A percentile compares a stretch with the other conserved stretches of the same genome.
Evolutionary conservation across 1,139 yeast genomes (phyloP).

Genomic region (Meyerozyma carpophila): DNA sequence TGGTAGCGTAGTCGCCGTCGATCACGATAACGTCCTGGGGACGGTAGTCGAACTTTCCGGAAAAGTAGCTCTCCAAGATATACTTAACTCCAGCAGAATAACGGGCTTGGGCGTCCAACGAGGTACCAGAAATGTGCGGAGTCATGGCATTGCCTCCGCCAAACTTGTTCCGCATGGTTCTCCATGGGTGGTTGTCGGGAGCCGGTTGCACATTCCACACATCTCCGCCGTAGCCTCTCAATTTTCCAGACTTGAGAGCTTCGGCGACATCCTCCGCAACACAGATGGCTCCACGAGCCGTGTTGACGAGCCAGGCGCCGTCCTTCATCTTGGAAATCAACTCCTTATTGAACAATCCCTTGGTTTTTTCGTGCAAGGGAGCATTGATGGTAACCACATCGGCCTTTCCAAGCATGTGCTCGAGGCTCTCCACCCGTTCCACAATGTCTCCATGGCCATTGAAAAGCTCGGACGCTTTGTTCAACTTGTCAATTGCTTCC

Average conservation of each 20-base stretch:
- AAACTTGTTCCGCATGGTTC: conserved; percentile 56
- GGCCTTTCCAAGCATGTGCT: conserved; percentile 62
- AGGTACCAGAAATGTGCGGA: conserved; percentile 77
- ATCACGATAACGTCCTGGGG: conserved; percentile 71
- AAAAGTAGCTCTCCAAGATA: conserved; percentile 59
- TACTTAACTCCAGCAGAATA: conserved; percentile 65
- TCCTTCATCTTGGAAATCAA: conserved; percentile 67
- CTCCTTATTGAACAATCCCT: conserved; percentile 63
- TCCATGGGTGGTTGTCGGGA: conserved; percentile 73
- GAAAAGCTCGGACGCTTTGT: conserved; percentile 32
- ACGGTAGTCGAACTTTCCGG: conserved; percentile 59
- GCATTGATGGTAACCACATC: conserved; percentile 76
- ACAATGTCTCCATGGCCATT: conserved; percentile 38
- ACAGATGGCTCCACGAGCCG: conserved; percentile 82
- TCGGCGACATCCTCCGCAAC: conserved; percentile 71
- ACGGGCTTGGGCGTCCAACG: conserved; percentile 73
- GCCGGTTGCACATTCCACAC: conserved; percentile 85
- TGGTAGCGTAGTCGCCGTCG: conserved; percentile 70
- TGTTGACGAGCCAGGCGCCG: conserved; percentile 75
- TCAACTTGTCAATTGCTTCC: conserved; percentile 50
- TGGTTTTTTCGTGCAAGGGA: conserved; percentile 69
- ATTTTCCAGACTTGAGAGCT: conserved; percentile 63
- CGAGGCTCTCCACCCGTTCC: conserved; percentile 57
- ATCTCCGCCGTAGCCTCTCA: conserved; percentile 80
- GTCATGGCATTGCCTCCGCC: conserved; percentile 85